Evolutionary conservation across 495 filamentous ascomycete genomes (phyloP).

Genomic region (Amniculicola lignicola): DNA sequence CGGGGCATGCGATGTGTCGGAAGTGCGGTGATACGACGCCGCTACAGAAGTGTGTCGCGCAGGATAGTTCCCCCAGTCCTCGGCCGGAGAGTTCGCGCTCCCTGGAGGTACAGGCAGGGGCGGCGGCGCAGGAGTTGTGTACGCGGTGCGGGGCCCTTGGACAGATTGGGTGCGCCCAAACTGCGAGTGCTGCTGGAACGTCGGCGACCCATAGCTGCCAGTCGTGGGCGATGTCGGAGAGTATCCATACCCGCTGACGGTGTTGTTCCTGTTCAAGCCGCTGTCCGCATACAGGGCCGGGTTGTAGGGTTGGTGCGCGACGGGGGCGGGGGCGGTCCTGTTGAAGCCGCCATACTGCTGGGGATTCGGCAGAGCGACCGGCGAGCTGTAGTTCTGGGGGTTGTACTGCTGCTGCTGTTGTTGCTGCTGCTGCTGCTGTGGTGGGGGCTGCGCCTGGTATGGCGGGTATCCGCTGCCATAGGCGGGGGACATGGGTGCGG

Average conservation of each 20-base stretch:
- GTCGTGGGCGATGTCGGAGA: conserved; percentile 30
- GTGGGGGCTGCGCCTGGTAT: too few relatives aligned
- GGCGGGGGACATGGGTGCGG: conserved; percentile 1
- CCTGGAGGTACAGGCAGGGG: conserved; percentile 31
- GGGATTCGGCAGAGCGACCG: conserved; percentile 57
- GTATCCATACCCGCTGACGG: conserved; percentile 34
- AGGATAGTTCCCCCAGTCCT: conserved; percentile 41
- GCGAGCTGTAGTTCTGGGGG: conserved; percentile 71
- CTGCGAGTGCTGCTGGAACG: conserved; percentile 32
- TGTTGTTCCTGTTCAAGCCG: conserved; percentile 24
- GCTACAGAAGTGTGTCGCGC: conserved; percentile 52
- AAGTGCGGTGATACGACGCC: conserved; percentile 42
- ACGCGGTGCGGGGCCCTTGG: conserved; percentile 22
- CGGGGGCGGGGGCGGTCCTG: conserved; percentile 36
- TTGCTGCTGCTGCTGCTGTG: conserved; percentile 44
- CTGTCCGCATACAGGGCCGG: conserved; percentile 57
- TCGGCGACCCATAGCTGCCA: conserved; percentile 27
- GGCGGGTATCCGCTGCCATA: conserved; percentile 52
- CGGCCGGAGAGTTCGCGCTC: conserved; percentile 17
- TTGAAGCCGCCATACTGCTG: conserved; percentile 39
- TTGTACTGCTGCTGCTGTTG: conserved; percentile 67
- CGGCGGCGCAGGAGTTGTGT: conserved; percentile 34
- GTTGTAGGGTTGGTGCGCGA: conserved; percentile 63
- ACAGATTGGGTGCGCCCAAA: conserved; percentile 28
- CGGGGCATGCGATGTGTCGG: conserved; percentile 30